Conservation (phyloP, 495 filamentous ascomycete genomes). For the Talaromyces trachyspermus region DNA sequence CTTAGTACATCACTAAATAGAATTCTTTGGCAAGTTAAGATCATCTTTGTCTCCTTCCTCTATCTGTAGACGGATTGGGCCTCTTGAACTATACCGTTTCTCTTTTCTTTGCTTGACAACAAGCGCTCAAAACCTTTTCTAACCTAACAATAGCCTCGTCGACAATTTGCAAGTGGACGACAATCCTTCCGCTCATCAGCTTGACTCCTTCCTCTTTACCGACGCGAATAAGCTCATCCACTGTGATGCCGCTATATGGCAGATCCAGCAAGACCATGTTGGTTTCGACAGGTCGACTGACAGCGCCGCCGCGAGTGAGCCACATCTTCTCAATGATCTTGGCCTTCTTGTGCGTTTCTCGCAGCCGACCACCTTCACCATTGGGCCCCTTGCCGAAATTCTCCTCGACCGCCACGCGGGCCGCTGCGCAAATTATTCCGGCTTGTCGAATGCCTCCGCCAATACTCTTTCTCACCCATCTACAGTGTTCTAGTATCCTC, state of each 20-base stretch:
- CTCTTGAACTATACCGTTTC: background rate
- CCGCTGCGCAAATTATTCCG: slow-evolving; percentile 38
- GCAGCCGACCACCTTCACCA: slow-evolving; percentile 56
- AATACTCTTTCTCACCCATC: slow-evolving; percentile 11
- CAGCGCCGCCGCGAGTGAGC: slow-evolving; percentile 44
- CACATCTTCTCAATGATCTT: slow-evolving; percentile 56
- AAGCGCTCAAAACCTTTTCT: slow-evolving; percentile 26
- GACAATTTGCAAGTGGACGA: slow-evolving; percentile 41
- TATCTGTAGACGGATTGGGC: background rate
- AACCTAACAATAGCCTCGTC: slow-evolving; percentile 31
- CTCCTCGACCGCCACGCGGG: slow-evolving; percentile 39
- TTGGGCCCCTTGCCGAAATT: slow-evolving; percentile 54
- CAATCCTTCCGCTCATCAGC: slow-evolving; percentile 29
- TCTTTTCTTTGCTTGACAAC: background rate
- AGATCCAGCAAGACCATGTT: slow-evolving; percentile 94
- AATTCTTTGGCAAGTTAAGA: too few relatives aligned
- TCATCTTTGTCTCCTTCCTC: background rate
- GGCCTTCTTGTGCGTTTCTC: slow-evolving; percentile 53
- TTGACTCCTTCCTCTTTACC: slow-evolving; percentile 30
- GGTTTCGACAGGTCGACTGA: slow-evolving; percentile 53
- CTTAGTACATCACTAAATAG: too few relatives aligned
- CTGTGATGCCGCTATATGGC: slow-evolving; percentile 35
- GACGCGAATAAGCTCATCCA: slow-evolving; percentile 33
- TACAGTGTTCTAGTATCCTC: background rate
- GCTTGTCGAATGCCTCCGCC: slow-evolving; percentile 20